Evolutionary conservation across 2,329 filamentous ascomycete genomes (phyloP), one percentile per base, ranked within the genome.

Genomic region (Elsinoe ampelina): DNA sequence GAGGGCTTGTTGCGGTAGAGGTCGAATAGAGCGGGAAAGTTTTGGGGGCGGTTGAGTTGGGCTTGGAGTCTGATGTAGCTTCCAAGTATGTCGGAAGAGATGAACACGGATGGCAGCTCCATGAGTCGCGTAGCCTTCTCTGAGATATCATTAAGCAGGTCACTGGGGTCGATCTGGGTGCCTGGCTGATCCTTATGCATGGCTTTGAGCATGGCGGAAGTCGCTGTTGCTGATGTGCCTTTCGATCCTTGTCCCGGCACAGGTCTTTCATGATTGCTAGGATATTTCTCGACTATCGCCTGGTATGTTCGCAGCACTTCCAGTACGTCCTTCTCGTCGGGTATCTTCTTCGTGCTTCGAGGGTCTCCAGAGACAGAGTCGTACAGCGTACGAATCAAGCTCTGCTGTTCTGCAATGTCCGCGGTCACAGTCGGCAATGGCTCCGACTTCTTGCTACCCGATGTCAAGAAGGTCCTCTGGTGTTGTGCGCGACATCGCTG

Each of bases 1-100:
- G 83, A 75, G 8, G 88, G 86, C 71, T 97, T 98, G 63, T 82
- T 81, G 50, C 89, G 88, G 69, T 92, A 97, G 55, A 96, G 78
- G 57, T 84, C 75, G 66, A 98, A 86, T 41, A 90, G 82, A 59
- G 85, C 80, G 5, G 92, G 89, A 60, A 97, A 81, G 43, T 87
- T 84, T 61, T 88, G 82, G 2, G 89, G 84, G 57, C 80, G 83
- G 60, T 83, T 80, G 42, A 97, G 80, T 10, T 84, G 78, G 26
- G 84, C 78, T 69, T 95, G 89, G 43, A 89, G 82, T 36, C 81
- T 77, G 60, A 95, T 84, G 70, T 96, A 97, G 63, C 80, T 71
- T 58, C 80, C 76, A 38, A 97, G 80, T 34, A 92, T 75, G 30
- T 79, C 75, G 7, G 85, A 82, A 3, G 87, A 87, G 66, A 97